Evolutionary conservation across 2,329 filamentous ascomycete species (phyloP).

Genomic region (Diaporthe caulivora): DNA sequence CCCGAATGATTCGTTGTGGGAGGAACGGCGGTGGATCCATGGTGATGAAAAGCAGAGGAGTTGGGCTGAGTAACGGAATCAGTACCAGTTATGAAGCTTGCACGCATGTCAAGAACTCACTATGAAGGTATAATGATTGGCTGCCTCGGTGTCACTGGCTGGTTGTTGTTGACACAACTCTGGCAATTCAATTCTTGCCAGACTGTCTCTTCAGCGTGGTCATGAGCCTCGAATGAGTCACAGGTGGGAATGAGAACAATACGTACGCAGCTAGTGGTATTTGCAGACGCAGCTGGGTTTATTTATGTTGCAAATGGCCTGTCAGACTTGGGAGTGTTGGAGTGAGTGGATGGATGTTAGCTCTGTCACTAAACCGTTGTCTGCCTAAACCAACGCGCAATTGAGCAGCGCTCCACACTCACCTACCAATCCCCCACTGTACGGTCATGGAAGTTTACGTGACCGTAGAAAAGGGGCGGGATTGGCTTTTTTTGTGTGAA

Average conservation of each 20-base stretch:
- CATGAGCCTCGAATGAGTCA: background rate
- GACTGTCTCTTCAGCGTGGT: background rate
- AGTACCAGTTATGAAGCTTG: background rate
- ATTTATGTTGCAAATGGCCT: background rate
- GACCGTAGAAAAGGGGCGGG: background rate
- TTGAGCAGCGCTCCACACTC: slow-evolving; percentile 8
- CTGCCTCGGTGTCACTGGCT: background rate
- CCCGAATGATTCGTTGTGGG: background rate
- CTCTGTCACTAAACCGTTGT: background rate
- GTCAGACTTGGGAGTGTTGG: background rate
- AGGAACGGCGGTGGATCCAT: background rate
- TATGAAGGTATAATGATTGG: background rate
- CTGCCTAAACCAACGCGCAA: slow-evolving; percentile 12
- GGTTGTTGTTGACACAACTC: background rate
- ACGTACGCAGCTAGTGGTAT: background rate
- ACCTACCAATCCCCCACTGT: background rate
- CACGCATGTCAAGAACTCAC: background rate
- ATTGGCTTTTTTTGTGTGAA: background rate
- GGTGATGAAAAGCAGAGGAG: background rate
- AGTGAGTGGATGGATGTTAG: too few species aligned
- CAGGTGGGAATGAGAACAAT: too few species aligned
- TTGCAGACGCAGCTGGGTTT: background rate
- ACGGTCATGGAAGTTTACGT: background rate
- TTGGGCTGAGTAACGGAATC: background rate
- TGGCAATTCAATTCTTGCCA: background rate